Percentiles rank a stretch among this genome's conserved stretches.
Conservation (phyloP, 331 rosid species). For the Telfairia occidentalis region DNA sequence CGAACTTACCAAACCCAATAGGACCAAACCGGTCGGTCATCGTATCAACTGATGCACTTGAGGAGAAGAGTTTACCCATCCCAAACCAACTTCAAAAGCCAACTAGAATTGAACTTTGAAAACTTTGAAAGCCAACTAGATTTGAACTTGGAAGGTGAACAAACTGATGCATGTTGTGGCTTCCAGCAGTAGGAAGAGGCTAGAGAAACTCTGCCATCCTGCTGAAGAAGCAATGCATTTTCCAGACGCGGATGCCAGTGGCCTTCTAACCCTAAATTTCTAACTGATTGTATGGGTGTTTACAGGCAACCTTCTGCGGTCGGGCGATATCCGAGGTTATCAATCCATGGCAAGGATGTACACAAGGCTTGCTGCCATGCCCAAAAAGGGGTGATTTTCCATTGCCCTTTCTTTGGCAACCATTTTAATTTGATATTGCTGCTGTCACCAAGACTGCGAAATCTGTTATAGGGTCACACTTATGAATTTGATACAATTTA, state of each 20-base stretch:
- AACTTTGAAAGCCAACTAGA: neutral
- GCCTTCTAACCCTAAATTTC: neutral
- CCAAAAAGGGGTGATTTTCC: constrained; percentile 76
- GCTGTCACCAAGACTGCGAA: neutral
- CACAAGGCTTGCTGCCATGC: constrained; percentile 94
- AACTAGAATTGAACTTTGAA: too few species aligned
- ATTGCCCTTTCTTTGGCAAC: neutral
- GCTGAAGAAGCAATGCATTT: neutral
- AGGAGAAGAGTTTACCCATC: too few species aligned
- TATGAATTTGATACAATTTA: neutral
- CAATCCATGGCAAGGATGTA: constrained; percentile 98
- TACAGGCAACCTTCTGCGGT: constrained; percentile 83
- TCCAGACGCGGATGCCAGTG: too few species aligned
- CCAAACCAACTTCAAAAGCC: neutral
- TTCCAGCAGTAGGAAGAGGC: too few species aligned
- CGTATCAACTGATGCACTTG: neutral
- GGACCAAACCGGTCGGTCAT: neutral
- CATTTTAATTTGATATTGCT: neutral
- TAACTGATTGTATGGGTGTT: neutral
- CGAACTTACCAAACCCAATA: neutral
- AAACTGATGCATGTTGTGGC: neutral
- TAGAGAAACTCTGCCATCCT: too few species aligned
- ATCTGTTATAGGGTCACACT: neutral
- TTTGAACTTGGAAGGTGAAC: neutral
- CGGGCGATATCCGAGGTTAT: constrained; percentile 78